Base-by-base conservation (phyloP, 2,329 filamentous ascomycete species). In the Colletotrichum aenigma region DNA sequence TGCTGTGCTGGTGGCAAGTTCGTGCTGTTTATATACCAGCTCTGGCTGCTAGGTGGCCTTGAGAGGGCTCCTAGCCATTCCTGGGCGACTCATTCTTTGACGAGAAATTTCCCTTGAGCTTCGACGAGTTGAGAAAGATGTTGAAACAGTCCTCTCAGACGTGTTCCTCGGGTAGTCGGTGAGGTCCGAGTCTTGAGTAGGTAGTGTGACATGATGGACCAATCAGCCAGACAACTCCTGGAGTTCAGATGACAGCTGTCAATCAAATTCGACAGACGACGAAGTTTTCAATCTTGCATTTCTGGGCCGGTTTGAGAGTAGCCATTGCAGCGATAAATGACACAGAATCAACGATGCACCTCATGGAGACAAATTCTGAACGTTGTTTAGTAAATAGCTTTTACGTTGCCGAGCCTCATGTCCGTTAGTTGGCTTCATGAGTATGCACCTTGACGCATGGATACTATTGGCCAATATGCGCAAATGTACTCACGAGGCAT, bases 291-390 rank as follows among this genome's bases (percentile, higher is more conserved):
- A 6, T 13, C 10, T 48, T 12, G n/a, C 9, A 48, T 48, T 12
- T 21, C 5, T n/a, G 43, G 10, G 43, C 10, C 4, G n/a, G 7
- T 48, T 1, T 0, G 2, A 21, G n/a, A 0, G 1, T 48, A 12
- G n/a, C n/a, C 1, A 21, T 21, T 4, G 43, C 43, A 48, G 38
- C 16, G 0, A 0, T 43, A 43, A n/a, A 43, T n/a, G 38, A n/a
- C 18, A 10, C 1, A 18, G 3, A n/a, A 43, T n/a, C 8, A 10
- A 43, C 16, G 15, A 38, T 9, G 7, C 15, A 38, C 36, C 36
- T 38, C 16, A 18, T 8, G 36, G 15, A 38, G 36, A 38, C 15
- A 8, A 18, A 18, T 38, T 16, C 4, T 38, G 16, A 38, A 38
- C 36, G 7, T 38, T 38, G 2, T 18, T 3, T 38, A 3, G 7